A percentile compares a stretch with the other conserved stretches of the same genome.
Evolutionary conservation across 129 eudicot genomes (phyloP).

Genomic region (carrot (Daucus carota)): DNA sequence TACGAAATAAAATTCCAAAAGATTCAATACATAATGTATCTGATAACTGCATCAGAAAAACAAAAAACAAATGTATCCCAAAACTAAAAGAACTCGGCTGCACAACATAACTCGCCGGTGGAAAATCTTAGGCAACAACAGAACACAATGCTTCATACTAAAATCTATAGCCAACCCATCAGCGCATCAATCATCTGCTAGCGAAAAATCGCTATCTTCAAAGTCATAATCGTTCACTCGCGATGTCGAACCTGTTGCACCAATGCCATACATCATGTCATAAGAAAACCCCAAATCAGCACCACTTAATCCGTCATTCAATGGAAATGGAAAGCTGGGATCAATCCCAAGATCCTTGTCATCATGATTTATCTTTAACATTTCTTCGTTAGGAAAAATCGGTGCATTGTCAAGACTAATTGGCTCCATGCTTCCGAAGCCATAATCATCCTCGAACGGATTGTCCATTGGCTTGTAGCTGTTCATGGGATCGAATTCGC

Average conservation of each 20-base stretch:
- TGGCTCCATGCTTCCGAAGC: slow-evolving; percentile 19
- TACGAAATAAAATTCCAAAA: not conserved
- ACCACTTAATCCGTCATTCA: not conserved
- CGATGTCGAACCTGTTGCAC: not conserved
- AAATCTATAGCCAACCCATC: not conserved
- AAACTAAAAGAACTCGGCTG: not conserved
- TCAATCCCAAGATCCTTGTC: not conserved
- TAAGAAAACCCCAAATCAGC: not conserved
- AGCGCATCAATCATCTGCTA: not conserved
- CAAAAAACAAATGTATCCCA: too few relatives aligned
- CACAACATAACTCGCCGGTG: too few relatives aligned
- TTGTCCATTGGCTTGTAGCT: slow-evolving; percentile 31
- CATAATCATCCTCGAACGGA: slow-evolving; percentile 26
- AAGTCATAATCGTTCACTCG: not conserved
- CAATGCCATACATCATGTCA: not conserved
- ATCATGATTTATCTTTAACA: not conserved
- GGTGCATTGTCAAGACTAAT: slow-evolving; percentile 25
- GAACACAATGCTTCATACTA: not conserved
- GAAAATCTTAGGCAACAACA: not conserved
- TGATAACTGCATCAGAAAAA: too few relatives aligned
- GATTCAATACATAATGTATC: not conserved
- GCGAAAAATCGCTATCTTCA: not conserved
- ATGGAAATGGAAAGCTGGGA: not conserved
- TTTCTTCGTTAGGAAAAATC: not conserved
- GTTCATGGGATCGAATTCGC: slow-evolving; percentile 20